Percentiles rank a stretch among this genome's conserved stretches.
Conservation (phyloP, 768 basidiomycete genomes). For the Panaeolus cyanescens region DNA sequence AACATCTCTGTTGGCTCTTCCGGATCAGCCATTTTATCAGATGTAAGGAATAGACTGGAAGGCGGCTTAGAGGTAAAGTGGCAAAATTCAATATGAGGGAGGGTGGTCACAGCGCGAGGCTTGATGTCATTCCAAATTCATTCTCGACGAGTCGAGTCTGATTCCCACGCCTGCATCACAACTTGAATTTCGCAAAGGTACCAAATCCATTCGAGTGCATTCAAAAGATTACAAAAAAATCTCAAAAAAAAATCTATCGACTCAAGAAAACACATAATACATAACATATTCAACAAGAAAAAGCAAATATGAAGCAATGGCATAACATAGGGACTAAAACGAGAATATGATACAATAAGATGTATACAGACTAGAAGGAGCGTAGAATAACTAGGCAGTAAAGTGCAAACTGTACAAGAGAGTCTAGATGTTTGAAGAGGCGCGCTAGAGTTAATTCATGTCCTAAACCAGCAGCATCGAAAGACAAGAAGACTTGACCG, state of each 20-base stretch:
- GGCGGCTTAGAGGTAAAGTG: neutral
- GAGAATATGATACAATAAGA: neutral
- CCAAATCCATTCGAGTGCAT: no score
- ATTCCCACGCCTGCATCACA: no score
- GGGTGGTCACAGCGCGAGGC: neutral
- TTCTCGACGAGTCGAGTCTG: no score
- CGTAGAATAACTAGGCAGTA: neutral
- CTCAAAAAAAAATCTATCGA: no score
- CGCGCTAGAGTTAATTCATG: neutral
- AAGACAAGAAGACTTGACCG: neutral
- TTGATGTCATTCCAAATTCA: no score
- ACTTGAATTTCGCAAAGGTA: no score
- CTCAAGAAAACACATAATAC: neutral
- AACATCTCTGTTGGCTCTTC: slow-evolving; percentile 43
- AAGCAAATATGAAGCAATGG: neutral
- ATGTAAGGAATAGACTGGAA: neutral
- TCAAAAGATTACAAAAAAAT: no score
- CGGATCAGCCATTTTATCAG: slow-evolving; percentile 9
- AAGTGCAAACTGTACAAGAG: neutral
- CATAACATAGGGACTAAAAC: neutral
- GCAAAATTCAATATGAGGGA: no score
- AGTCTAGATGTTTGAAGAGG: neutral
- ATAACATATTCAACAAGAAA: neutral
- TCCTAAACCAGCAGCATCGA: neutral
- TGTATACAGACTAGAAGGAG: neutral